phyloP scores from a whole-genome alignment of 208 protist genomes.

The Balamuthia mandrillaris region DNA sequence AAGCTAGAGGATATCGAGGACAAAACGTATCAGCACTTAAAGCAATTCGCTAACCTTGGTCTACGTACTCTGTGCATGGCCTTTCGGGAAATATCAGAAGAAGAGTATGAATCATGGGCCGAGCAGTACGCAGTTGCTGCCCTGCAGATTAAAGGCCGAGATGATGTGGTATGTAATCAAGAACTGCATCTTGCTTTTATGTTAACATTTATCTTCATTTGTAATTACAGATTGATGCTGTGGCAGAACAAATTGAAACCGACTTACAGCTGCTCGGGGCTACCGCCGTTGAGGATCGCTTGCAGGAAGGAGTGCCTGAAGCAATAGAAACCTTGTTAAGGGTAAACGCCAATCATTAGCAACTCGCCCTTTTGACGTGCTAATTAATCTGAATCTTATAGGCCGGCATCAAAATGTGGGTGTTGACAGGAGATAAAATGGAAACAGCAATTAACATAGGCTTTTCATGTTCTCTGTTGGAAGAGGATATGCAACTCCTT shows the following conservation, averaged over 20 bases:
- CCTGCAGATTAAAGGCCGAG: not conserved
- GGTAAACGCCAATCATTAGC: not conserved
- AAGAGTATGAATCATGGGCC: conserved; percentile 37
- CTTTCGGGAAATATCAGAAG: conserved; percentile 34
- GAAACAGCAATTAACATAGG: conserved; percentile 87
- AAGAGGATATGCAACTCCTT: not conserved
- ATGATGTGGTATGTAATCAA: not conserved
- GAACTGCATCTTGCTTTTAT: not conserved
- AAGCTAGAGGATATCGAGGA: not conserved
- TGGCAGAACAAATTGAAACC: conserved; percentile 85
- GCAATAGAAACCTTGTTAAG: conserved; percentile 70
- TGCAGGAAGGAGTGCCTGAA: conserved; percentile 90
- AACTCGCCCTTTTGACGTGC: not conserved
- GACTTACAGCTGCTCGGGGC: conserved; percentile 83
- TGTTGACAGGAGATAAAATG: conserved; percentile 96
- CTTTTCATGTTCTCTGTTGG: conserved; percentile 51
- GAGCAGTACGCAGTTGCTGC: conserved; percentile 34
- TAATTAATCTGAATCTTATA: conserved; percentile 7
- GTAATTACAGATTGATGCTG: conserved; percentile 38
- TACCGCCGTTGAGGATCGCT: conserved; percentile 93
- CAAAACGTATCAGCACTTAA: not conserved
- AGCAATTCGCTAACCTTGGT: conserved; percentile 61
- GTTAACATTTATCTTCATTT: not conserved
- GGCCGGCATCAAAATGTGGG: conserved; percentile 91
- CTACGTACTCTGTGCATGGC: conserved; percentile 68